Base-by-base conservation (phyloP, 2,329 filamentous ascomycete genomes). In the Fusarium robinianum region DNA sequence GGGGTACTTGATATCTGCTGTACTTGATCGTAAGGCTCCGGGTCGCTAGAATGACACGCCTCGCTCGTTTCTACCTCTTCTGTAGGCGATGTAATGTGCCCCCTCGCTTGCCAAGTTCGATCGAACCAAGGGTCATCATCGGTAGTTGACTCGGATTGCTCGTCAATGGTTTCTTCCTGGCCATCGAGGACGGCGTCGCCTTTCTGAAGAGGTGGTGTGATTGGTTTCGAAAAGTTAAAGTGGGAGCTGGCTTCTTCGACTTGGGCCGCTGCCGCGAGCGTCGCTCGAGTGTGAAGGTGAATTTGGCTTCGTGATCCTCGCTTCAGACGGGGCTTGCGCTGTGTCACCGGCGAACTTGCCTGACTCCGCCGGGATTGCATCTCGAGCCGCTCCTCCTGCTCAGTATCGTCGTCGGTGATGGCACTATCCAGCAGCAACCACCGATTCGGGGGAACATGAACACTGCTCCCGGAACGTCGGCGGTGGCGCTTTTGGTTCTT, bases 381-480 rank as follows among this genome's bases (percentile, higher is more conserved):
- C 53, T 76, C 73, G 3, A 72, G 55, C 4, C 65, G 65, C 46
- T 76, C 72, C 25, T 75, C 72, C 24, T 72, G 67, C 11, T 71
- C 71, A 0, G 72, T 72, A 10, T 74, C 71, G 1, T 73, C 70
- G 30, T 74, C 72, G 5, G 72, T 75, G 5, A 75, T 52, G 3
- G 62, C 67, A 11, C 66, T 63, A 9, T 75, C 72, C 0, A 69
- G 61, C 4, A 68, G 49, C 8, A 69, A 41, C 18, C 66, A 68
- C 12, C 63, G 62, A 15, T 68, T 68, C 1, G 66, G 65, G 6
- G 69, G 46, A 8, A 72, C 61, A 24, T 72, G 68, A 1, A 80
- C 56, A 48, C 72, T 79, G 27, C 76, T 73, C 5, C 71, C 77
- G 0, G 78, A 81, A 2, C 72, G 76, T 15, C 78, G 69, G 4